Percentiles rank a stretch among this genome's conserved stretches.
Evolutionary conservation across 345 rosid species (phyloP).

Genomic region (Eucalyptus erythrocorys): DNA sequence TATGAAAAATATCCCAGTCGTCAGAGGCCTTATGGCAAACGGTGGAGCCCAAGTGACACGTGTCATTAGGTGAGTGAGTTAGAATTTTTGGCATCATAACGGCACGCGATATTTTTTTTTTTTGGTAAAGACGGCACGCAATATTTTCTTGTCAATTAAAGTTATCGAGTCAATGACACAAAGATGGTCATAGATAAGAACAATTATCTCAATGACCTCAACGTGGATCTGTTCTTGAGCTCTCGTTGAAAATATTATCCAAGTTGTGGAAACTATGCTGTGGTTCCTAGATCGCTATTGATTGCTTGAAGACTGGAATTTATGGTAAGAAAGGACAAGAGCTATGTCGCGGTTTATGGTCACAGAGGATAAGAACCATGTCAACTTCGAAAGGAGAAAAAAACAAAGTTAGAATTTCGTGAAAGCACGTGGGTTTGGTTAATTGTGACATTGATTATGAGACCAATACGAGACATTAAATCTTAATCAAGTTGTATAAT

Average conservation of each 20-base stretch:
- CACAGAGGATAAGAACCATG: neutral
- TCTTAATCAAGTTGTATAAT: neutral
- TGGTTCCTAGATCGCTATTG: neutral
- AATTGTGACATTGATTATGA: neutral
- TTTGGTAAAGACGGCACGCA: no score
- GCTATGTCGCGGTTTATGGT: neutral
- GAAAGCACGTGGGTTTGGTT: neutral
- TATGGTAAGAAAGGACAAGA: neutral
- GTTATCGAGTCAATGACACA: neutral
- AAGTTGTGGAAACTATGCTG: neutral
- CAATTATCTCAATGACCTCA: neutral
- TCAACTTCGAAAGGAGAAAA: neutral
- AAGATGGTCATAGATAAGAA: neutral
- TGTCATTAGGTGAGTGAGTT: no score
- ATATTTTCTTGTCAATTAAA: neutral
- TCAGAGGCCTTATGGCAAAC: no score
- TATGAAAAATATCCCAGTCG: no score
- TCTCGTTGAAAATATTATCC: neutral
- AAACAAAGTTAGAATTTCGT: neutral
- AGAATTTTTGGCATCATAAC: no score
- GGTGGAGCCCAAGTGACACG: rapidly evolving
- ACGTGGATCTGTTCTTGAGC: neutral
- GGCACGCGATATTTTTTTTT: no score
- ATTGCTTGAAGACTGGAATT: neutral
- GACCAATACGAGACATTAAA: neutral